phyloP scores from a whole-genome alignment of 1,139 yeast species.

The Kurtzmaniella quercitrusa region DNA sequence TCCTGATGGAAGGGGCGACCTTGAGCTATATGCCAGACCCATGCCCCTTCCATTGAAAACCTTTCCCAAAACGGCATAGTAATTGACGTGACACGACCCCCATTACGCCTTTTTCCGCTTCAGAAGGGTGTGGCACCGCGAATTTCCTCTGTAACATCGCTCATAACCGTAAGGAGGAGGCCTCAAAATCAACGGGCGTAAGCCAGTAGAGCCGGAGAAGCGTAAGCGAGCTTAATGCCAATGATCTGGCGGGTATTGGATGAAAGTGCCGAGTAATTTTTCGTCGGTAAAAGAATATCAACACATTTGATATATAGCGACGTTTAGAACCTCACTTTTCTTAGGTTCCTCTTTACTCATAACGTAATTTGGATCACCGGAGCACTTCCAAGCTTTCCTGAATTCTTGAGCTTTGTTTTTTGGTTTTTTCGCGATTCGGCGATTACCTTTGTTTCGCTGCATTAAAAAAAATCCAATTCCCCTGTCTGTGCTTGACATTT shows the following conservation, averaged over 20 bases:
- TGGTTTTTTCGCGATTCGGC: no score
- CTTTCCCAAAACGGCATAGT: slow-evolving; percentile 2
- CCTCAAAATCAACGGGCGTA: not conserved
- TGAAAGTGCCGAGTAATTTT: no score
- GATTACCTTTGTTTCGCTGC: not conserved
- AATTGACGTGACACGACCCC: slow-evolving; percentile 2
- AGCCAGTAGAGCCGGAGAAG: no score
- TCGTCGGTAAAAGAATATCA: no score
- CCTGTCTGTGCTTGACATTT: not conserved
- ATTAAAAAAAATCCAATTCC: no score
- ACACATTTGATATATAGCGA: no score
- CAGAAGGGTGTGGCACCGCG: not conserved
- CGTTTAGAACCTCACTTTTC: no score
- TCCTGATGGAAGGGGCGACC: not conserved
- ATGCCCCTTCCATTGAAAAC: not conserved
- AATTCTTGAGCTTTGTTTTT: no score
- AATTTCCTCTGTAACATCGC: not conserved
- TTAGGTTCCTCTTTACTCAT: no score
- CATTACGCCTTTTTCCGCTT: not conserved
- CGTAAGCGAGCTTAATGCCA: no score
- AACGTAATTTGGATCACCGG: no score
- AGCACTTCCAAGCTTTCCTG: not conserved
- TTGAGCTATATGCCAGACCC: not conserved
- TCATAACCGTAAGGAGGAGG: not conserved
- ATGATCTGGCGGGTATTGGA: no score